Evolutionary conservation across 306 rosid species (phyloP).

Genomic region (Sicyos edulis): DNA sequence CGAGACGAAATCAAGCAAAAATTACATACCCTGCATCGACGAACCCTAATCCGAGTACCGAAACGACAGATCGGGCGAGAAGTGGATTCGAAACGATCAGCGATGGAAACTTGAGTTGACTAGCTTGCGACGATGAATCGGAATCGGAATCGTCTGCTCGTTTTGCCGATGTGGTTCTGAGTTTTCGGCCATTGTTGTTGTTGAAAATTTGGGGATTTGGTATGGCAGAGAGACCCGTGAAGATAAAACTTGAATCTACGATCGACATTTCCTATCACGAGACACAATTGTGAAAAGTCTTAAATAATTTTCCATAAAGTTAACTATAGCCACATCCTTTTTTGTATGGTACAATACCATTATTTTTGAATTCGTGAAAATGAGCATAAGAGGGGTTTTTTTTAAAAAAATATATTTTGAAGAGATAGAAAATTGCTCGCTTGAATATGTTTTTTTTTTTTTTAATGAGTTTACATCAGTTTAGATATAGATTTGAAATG

Average conservation of each 20-base stretch:
- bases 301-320: too few relatives aligned
- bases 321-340: too few relatives aligned
- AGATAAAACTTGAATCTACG: slow-evolving; percentile 30
- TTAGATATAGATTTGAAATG: too few relatives aligned
- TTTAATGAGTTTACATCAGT: too few relatives aligned
- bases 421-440: too few relatives aligned
- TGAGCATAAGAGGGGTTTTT: too few relatives aligned
- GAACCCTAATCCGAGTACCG: slow-evolving; percentile 67
- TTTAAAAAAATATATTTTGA: too few relatives aligned
- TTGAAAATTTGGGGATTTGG: slow-evolving; percentile 13
- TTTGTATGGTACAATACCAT: too few relatives aligned
- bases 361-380: too few relatives aligned
- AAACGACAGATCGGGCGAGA: slow-evolving; percentile 53
- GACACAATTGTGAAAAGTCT: too few relatives aligned
- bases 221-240: slow-evolving; percentile 19
- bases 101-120: background rate
- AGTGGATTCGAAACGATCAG: slow-evolving; percentile 25
- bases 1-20: background rate
- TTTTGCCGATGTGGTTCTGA: slow-evolving; percentile 27
- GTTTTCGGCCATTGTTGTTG: slow-evolving; percentile 28
- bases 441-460: too few relatives aligned
- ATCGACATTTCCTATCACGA: too few relatives aligned
- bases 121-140: slow-evolving; percentile 15
- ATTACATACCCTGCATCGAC: slow-evolving; percentile 63
- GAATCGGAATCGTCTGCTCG: slow-evolving; percentile 34